A percentile compares a stretch with the other conserved stretches of the same genome.
Conservation (phyloP, 1,139 yeast species). For the Arxiozyma slooffiae region DNA sequence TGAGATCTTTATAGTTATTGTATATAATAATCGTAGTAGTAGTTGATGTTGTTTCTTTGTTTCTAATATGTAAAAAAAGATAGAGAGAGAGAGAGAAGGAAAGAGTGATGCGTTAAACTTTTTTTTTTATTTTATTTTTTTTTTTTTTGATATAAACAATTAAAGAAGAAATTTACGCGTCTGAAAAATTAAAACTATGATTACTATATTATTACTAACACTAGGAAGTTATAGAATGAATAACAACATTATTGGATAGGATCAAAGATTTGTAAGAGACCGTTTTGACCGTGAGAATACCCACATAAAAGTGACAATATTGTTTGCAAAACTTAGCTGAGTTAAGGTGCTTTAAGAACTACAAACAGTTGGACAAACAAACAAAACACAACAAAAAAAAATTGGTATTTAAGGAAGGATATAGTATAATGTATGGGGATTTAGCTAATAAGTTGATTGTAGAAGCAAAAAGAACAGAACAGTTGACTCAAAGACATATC, state of each 20-base stretch:
- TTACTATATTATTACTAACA: not conserved
- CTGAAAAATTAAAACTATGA: not conserved
- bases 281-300: not conserved
- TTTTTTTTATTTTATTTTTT: not conserved
- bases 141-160: not conserved
- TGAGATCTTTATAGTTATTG: slow-evolving; percentile 5
- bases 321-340: too few relatives aligned
- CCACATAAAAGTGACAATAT: too few relatives aligned
- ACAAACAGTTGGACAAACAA: not conserved
- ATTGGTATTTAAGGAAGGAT: too few relatives aligned
- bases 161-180: not conserved
- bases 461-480: slow-evolving; percentile 76
- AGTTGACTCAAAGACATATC: slow-evolving; percentile 31
- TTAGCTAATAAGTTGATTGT: slow-evolving; percentile 66
- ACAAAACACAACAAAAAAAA: too few relatives aligned
- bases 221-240: too few relatives aligned
- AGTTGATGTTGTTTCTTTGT: not conserved
- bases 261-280: not conserved
- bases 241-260: too few relatives aligned
- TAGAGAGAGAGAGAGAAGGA: slow-evolving; percentile 4
- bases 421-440: slow-evolving; percentile 73
- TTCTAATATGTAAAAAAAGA: slow-evolving; percentile 9
- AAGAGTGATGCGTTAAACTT: not conserved
- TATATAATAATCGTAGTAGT: not conserved
- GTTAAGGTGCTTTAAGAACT: not conserved